These are phyloP conservation scores for Diaporthe ampelina DNA, from an alignment of 2,329 filamentous ascomycete genomes.

Conservation along the genomic window DNA sequence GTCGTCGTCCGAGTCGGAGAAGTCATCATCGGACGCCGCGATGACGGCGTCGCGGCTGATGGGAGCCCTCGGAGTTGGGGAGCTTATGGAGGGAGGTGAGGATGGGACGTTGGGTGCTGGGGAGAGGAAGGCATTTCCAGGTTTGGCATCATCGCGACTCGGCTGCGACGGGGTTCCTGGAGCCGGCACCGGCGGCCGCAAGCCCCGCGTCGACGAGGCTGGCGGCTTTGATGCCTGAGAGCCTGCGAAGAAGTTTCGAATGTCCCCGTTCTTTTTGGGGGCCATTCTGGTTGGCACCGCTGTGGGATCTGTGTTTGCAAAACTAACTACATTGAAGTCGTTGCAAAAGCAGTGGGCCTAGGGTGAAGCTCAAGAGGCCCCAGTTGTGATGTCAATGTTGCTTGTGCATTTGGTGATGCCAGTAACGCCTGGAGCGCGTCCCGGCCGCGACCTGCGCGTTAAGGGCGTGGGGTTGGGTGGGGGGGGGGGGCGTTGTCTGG, in stretches of 20 bases:
- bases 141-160: neutral
- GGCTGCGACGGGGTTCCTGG: neutral
- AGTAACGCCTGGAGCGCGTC: neutral
- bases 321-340: neutral
- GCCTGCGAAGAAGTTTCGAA: constrained; percentile 56
- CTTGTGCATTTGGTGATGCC: constrained; percentile 6
- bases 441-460: constrained; percentile 17
- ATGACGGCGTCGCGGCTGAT: constrained; percentile 70
- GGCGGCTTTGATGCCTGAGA: constrained; percentile 35
- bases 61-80: constrained; percentile 46
- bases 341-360: neutral
- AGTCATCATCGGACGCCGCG: constrained; percentile 80
- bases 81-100: constrained; percentile 43
- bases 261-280: constrained; percentile 48
- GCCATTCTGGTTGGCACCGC: neutral
- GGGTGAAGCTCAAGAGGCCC: neutral
- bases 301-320: constrained; percentile 5
- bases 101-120: constrained; percentile 23
- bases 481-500: no score
- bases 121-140: neutral
- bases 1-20: constrained; percentile 71
- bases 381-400: neutral
- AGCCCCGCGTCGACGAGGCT: constrained; percentile 16
- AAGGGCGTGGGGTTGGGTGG: neutral
- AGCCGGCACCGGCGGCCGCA: neutral